These are phyloP conservation scores for Pythium aquatile DNA, from an alignment of 352 stramenopile genomes.

Conservation along the genomic window DNA sequence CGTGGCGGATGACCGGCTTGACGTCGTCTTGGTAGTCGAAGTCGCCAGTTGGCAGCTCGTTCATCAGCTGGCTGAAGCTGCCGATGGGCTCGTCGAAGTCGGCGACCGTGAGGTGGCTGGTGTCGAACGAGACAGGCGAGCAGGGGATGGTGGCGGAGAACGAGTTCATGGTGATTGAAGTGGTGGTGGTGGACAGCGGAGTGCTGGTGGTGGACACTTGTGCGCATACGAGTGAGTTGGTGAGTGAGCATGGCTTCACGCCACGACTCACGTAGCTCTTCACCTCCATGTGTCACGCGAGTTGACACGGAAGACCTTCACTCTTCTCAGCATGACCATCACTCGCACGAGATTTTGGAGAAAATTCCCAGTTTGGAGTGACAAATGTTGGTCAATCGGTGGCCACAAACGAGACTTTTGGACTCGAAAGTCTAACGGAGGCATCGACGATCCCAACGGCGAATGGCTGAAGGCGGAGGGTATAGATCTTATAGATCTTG, in stretches of 20 bases:
- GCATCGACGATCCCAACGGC: background rate
- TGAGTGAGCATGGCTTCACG: slow-evolving; percentile 20
- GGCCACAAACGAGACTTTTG: slow-evolving; percentile 10
- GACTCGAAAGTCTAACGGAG: background rate
- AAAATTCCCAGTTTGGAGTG: slow-evolving; percentile 28
- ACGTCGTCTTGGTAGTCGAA: slow-evolving; percentile 19
- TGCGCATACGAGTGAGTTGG: slow-evolving; percentile 27
- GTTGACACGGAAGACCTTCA: slow-evolving; percentile 30
- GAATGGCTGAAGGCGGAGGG: background rate
- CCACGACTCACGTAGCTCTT: no score
- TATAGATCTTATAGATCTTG: background rate
- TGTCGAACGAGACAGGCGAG: slow-evolving; percentile 25
- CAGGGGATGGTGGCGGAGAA: background rate
- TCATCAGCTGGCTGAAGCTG: slow-evolving; percentile 25
- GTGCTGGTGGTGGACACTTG: slow-evolving; percentile 18
- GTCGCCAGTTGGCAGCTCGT: slow-evolving; percentile 17
- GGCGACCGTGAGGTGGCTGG: slow-evolving; percentile 10
- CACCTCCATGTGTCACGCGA: slow-evolving; percentile 3
- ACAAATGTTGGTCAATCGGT: slow-evolving; percentile 23
- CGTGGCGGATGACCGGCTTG: slow-evolving; percentile 10
- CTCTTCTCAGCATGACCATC: slow-evolving; percentile 24
- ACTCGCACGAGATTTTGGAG: slow-evolving; percentile 23
- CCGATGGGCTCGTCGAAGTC: slow-evolving; percentile 10
- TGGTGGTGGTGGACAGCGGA: slow-evolving; percentile 1
- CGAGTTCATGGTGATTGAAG: slow-evolving; percentile 20